A percentile compares a stretch with the other conserved stretches of the same genome.
phyloP scores from a whole-genome alignment of 2,329 filamentous ascomycete species.

The Cylindrodendrum hubeiense region DNA sequence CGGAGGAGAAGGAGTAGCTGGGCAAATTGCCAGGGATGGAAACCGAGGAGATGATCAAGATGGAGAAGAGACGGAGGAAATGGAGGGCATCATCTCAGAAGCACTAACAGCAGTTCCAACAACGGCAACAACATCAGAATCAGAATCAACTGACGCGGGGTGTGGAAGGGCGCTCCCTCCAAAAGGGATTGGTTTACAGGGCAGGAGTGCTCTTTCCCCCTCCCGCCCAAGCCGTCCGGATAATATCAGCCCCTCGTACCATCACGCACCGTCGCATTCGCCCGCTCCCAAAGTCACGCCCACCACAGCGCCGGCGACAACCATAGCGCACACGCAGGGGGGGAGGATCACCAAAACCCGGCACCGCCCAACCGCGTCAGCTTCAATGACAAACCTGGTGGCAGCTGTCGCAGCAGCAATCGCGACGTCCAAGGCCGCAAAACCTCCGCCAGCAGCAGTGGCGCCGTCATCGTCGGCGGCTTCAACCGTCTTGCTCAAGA shows the following conservation, averaged over 20 bases:
- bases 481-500: not conserved
- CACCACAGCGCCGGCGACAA: slow-evolving; percentile 14
- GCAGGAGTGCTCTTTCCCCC: slow-evolving; percentile 37
- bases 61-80: slow-evolving; percentile 7
- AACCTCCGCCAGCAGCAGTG: not conserved
- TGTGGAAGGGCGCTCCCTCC: slow-evolving; percentile 31
- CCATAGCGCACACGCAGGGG: slow-evolving; percentile 32
- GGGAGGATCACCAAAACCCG: slow-evolving; percentile 44
- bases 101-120: slow-evolving; percentile 24
- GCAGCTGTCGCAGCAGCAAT: slow-evolving; percentile 37
- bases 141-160: slow-evolving; percentile 2
- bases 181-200: slow-evolving; percentile 37
- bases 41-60: slow-evolving; percentile 13
- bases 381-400: slow-evolving; percentile 27
- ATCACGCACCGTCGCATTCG: not conserved
- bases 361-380: slow-evolving; percentile 37
- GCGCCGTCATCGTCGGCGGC: slow-evolving; percentile 7
- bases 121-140: slow-evolving; percentile 15
- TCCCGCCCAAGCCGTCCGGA: slow-evolving; percentile 31
- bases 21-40: not conserved
- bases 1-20: slow-evolving; percentile 19
- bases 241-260: slow-evolving; percentile 13
- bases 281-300: slow-evolving; percentile 1
- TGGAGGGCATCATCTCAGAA: slow-evolving; percentile 22
- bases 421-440: slow-evolving; percentile 13